Conservation (phyloP, 202 grass and related monocot genomes). For the Carex sylvatica region DNA sequence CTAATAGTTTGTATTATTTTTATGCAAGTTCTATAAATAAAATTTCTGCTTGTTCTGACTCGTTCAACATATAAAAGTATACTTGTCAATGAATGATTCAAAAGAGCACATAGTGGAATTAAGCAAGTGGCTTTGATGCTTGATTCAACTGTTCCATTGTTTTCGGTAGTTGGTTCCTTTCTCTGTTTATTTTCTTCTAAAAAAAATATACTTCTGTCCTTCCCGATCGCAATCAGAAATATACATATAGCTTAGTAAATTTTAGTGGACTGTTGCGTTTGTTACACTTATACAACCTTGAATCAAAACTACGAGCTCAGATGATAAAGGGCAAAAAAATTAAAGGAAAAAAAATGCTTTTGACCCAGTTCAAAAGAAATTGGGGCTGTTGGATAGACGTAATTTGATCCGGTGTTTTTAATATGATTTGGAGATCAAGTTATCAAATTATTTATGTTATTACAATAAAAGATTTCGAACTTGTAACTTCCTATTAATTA, state of each 20-base stretch:
- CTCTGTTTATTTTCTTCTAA: not conserved
- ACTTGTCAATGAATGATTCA: not conserved
- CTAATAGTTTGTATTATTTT: no score
- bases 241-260: not conserved
- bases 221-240: not conserved
- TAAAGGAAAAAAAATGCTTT: no score
- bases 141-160: constrained; percentile 12
- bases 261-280: not conserved
- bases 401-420: no score
- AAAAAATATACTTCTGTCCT: not conserved
- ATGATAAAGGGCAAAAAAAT: not conserved
- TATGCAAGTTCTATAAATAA: no score
- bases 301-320: no score
- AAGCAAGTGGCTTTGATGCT: not conserved
- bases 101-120: constrained; percentile 12
- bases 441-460: no score
- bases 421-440: no score
- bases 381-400: no score
- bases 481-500: not conserved
- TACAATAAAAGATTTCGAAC: no score
- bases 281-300: no score
- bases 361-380: no score
- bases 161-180: not conserved
- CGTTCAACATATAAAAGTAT: not conserved
- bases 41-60: not conserved